Evolutionary conservation across 2,329 filamentous ascomycete species (phyloP), one percentile per base, ranked within the genome.

Genomic region (Tothia fuscella): DNA sequence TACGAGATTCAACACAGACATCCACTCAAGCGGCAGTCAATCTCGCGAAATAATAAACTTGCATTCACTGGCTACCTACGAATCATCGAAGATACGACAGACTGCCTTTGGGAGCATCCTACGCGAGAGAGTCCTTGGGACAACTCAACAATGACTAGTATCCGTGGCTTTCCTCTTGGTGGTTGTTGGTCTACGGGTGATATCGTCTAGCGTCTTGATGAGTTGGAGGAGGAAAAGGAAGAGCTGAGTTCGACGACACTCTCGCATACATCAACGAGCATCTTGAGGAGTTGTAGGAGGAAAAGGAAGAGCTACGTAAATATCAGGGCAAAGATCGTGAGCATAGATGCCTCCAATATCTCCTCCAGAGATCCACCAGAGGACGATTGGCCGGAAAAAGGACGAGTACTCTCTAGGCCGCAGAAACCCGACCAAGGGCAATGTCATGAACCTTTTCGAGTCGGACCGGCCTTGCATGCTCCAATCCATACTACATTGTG

Each of bases 401-500:
- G 91, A 98, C 59, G 91, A 98, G 66, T 98, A 96, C 60, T 93
- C 89, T 2, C 76, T 98, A 22, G 91, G 98, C 62, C 84, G 88
- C 58, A 98, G 95, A 66, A 93, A 93, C 50, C 85, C 88, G 25
- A 94, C 88, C 28, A 94, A 93, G 59, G 74, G 79, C 48, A 91
- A 98, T 58, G 89, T 98, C 46, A 83, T 93, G 70, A 93, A 94
- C 59, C 73, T 98, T 28, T 74, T 98, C 31, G 91, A 98, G 60
- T 93, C 87, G 6, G 91, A n/a, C 91, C 12, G 91, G 91, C 16
- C 96, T 98, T 62, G 95, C 89, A 46, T 79, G 87, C 50, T 94
- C 88, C 44, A 98, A 98, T 59, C 91, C 91, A 20, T 98, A 96
- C 70, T 98, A 98, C 61, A 98, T 98, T 53, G 93, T 98, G 2